A percentile compares a stretch with the other conserved stretches of the same genome.
phyloP scores from a whole-genome alignment of 2,329 filamentous ascomycete genomes.

The Meredithiella fracta region DNA sequence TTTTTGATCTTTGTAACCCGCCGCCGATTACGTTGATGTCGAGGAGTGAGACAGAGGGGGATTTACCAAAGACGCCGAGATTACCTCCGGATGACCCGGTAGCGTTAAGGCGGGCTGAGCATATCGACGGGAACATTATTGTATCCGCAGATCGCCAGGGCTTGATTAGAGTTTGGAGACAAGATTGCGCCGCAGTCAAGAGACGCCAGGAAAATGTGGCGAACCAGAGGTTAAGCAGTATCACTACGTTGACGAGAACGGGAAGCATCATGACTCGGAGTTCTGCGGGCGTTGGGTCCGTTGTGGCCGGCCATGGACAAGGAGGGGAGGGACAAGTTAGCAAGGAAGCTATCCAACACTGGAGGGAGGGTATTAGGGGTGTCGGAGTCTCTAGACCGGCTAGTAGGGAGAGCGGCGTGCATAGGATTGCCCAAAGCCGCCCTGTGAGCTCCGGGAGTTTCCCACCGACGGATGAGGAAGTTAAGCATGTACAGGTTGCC shows the following conservation, averaged over 20 bases:
- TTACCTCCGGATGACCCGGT: slow-evolving; percentile 20
- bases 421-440: background rate
- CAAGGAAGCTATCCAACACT: slow-evolving; percentile 69
- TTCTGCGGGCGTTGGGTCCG: slow-evolving; percentile 33
- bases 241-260: slow-evolving; percentile 37
- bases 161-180: slow-evolving; percentile 82
- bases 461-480: too few species aligned
- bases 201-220: slow-evolving; percentile 65
- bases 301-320: slow-evolving; percentile 17
- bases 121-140: slow-evolving; percentile 74
- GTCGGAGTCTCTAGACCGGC: slow-evolving; percentile 19
- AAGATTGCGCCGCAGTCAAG: slow-evolving; percentile 78
- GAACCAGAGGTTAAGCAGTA: slow-evolving; percentile 48
- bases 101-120: slow-evolving; percentile 36
- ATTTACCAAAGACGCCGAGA: slow-evolving; percentile 20
- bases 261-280: slow-evolving; percentile 39
- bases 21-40: slow-evolving; percentile 73
- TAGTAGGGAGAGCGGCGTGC: background rate
- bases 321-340: slow-evolving; percentile 18
- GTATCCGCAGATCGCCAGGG: slow-evolving; percentile 80
- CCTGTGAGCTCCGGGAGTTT: too few species aligned
- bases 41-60: slow-evolving; percentile 27
- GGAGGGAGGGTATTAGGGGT: slow-evolving; percentile 49
- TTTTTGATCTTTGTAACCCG: slow-evolving; percentile 95
- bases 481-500: too few species aligned